These are phyloP conservation scores for Pseudocercospora fijiensis DNA, from an alignment of 2,329 filamentous ascomycete genomes.

Conservation along the genomic window DNA sequence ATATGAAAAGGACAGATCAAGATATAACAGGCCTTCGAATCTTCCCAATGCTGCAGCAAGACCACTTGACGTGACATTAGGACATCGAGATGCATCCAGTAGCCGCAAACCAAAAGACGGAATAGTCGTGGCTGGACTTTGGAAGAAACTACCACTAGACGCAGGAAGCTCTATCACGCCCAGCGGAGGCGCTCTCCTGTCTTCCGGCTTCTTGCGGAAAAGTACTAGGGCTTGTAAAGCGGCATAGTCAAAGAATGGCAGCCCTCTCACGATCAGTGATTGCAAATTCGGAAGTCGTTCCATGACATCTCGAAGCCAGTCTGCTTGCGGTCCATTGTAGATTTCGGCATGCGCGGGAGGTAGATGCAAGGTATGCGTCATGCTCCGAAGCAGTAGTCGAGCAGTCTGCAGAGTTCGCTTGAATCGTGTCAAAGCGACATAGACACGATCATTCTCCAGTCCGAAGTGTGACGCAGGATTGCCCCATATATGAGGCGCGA, in stretches of 20 bases:
- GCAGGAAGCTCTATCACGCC: conserved; percentile 37
- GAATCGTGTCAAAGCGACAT: conserved; percentile 61
- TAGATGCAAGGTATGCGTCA: conserved; percentile 62
- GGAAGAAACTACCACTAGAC: conserved; percentile 29
- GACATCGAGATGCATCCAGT: conserved; percentile 57
- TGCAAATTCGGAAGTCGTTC: conserved; percentile 59
- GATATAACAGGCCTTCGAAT: conserved; percentile 56
- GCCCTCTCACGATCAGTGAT: conserved; percentile 57
- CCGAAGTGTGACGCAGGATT: conserved; percentile 63
- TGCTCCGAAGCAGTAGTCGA: conserved; percentile 52
- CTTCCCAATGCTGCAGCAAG: conserved; percentile 53
- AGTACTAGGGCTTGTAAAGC: conserved; percentile 50
- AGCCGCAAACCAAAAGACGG: conserved; percentile 53
- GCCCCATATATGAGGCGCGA: conserved; percentile 61
- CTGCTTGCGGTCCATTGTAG: conserved; percentile 58
- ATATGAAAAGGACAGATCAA: conserved; percentile 55
- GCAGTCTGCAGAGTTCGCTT: conserved; percentile 57
- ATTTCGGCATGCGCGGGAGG: conserved; percentile 61
- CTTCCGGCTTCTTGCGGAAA: conserved; percentile 32
- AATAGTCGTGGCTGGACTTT: conserved; percentile 16
- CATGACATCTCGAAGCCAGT: conserved; percentile 60
- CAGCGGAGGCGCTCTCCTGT: conserved; percentile 25
- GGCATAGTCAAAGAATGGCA: conserved; percentile 63
- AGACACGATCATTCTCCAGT: conserved; percentile 59
- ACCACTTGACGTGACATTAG: conserved; percentile 57